phyloP scores from a whole-genome alignment of 176 grass and related monocot genomes.

The Echinochloa phyllopogon region DNA sequence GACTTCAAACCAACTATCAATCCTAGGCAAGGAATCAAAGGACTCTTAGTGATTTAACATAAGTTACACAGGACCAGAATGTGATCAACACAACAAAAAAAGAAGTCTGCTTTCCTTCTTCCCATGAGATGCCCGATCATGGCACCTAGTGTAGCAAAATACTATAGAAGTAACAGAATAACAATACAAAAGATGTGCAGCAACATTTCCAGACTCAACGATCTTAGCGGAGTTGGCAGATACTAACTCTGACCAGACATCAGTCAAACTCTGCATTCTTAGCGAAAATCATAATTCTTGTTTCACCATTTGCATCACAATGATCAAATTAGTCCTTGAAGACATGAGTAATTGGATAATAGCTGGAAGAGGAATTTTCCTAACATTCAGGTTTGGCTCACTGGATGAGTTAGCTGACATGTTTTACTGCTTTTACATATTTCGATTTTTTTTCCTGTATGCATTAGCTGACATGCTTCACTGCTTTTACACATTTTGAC shows the following conservation, averaged over 20 bases:
- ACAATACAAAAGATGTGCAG: neutral
- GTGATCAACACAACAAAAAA: neutral
- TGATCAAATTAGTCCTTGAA: neutral
- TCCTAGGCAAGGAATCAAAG: neutral
- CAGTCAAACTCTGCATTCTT: neutral
- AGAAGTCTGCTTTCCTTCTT: neutral
- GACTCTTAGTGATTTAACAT: neutral
- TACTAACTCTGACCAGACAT: neutral
- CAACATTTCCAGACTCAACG: neutral
- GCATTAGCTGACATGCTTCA: too few relatives aligned
- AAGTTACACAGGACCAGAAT: neutral
- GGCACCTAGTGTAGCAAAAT: neutral
- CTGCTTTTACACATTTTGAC: too few relatives aligned
- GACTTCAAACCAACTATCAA: neutral
- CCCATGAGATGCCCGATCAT: neutral
- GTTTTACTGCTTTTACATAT: neutral
- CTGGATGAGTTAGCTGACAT: neutral
- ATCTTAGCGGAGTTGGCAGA: neutral
- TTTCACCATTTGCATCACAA: neutral
- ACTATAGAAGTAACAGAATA: neutral
- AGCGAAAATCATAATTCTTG: neutral
- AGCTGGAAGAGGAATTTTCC: neutral
- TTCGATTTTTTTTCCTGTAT: neutral
- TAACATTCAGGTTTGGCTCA: neutral
- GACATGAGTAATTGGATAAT: neutral